Base-by-base conservation (phyloP, 2,329 filamentous ascomycete species). In the Colletotrichum orbiculare region DNA sequence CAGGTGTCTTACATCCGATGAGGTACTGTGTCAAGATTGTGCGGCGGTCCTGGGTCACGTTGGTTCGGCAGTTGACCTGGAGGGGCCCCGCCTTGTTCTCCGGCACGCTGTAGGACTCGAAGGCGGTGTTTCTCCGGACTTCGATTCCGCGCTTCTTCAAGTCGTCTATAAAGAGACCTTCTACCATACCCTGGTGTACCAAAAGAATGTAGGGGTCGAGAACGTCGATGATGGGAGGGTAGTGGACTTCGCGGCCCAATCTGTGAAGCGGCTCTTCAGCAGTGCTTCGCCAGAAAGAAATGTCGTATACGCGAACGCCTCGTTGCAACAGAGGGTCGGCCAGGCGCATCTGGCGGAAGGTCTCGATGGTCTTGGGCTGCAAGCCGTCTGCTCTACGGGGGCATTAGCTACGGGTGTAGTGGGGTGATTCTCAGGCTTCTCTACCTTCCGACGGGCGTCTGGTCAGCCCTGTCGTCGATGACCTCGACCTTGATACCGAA, bases 331-430 rank as follows among this genome's bases (percentile, higher is more conserved):
- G 76, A 2, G 85, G 80, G 68, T 92, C 89, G n/a, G 87, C 89
- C n/a, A 93, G 78, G 39, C 89, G 83, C 81, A 93, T 87, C 77
- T 92, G 90, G 67, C 87, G 85, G 70, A 93, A 85, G 0, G 91
- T 93, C 78, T 93, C 91, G 71, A 94, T 91, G 1, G 90, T 91
- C 77, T 93, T 93, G 48, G 91, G 91, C 72, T 93, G 91, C 56
- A 93, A 80, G 45, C 91, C 91, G 74, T 93, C 91, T 67, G 90
- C 90, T 74, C 83, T 85, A 71, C 61, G 50, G 53, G 17, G 43
- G 53, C 45, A 41, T 64, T 50, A 61, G 54, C 52, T 37, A 8
- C 25, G 25, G 8, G 34, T 17, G 12, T 12, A 38, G 9, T 35
- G 5, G 35, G 45, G 25, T 13, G 15, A n/a, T 12, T 8, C 15